phyloP scores from a whole-genome alignment of 225 moss, liverwort and hornwort species.

The Physcomitrium patens region DNA sequence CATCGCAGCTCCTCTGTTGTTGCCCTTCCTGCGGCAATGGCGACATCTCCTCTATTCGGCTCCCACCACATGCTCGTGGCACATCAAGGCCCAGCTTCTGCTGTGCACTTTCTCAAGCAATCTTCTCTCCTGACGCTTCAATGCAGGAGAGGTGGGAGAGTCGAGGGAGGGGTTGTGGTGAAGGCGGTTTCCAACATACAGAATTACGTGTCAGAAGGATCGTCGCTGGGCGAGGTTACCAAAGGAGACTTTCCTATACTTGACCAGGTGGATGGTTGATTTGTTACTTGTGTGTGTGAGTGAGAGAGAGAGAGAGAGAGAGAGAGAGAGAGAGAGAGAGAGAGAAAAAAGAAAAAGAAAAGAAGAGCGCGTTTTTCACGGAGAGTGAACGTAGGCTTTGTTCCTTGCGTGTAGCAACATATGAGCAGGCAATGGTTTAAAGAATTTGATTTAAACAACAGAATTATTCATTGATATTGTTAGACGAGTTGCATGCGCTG shows the following conservation, averaged over 20 bases:
- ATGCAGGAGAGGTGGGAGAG: conserved; percentile 23
- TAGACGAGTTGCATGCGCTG: background rate
- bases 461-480: background rate
- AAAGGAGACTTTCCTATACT: conserved; percentile 81
- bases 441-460: background rate
- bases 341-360: no score
- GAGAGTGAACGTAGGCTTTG: background rate
- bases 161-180: conserved; percentile 8
- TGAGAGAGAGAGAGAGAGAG: no score
- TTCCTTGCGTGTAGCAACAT: background rate
- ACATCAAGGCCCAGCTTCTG: background rate
- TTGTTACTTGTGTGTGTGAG: background rate
- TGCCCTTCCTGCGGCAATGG: conserved; percentile 31
- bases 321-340: no score
- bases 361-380: no score
- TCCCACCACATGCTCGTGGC: background rate
- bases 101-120: conserved; percentile 19
- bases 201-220: conserved; percentile 21
- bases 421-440: background rate
- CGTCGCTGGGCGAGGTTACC: conserved; percentile 58
- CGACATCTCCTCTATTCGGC: conserved; percentile 31
- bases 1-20: background rate
- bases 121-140: conserved; percentile 20
- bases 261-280: conserved; percentile 54
- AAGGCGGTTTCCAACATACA: conserved; percentile 35